Conservation (phyloP, 148 eudicot genomes). For the Dianthus caryophyllus region DNA sequence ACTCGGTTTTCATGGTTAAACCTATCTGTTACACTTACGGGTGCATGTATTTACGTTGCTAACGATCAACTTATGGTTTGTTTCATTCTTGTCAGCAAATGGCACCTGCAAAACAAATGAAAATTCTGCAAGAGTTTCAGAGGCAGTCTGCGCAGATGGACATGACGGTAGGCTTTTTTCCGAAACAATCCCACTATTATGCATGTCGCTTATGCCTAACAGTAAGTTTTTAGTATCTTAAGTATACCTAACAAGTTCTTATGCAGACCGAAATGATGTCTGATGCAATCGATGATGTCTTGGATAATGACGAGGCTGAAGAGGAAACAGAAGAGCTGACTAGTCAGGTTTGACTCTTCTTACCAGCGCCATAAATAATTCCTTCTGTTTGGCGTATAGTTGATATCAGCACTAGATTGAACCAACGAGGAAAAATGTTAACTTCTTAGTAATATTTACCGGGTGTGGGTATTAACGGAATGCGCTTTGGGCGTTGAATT, state of each 20-base stretch:
- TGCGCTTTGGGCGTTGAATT: background rate
- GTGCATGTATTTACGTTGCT: background rate
- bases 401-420: background rate
- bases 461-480: background rate
- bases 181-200: conserved; percentile 10
- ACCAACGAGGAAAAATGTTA: background rate
- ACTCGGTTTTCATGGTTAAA: background rate
- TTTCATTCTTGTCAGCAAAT: conserved; percentile 61
- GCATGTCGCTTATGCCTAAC: conserved; percentile 9
- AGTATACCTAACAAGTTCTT: background rate
- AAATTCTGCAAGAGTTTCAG: conserved; percentile 76
- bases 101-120: conserved; percentile 87
- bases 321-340: conserved; percentile 90
- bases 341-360: conserved; percentile 51
- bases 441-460: background rate
- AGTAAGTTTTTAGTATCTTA: background rate
- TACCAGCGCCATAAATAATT: conserved; percentile 1
- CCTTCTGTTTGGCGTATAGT: background rate
- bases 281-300: conserved; percentile 80
- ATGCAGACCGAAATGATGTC: conserved; percentile 96
- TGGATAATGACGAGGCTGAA: conserved; percentile 95
- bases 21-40: background rate
- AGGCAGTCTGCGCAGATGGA: conserved; percentile 91
- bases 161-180: conserved; percentile 71
- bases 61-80: background rate